Evolutionary conservation across 129 eudicot genomes (phyloP).

Genomic region (Arctium minus): DNA sequence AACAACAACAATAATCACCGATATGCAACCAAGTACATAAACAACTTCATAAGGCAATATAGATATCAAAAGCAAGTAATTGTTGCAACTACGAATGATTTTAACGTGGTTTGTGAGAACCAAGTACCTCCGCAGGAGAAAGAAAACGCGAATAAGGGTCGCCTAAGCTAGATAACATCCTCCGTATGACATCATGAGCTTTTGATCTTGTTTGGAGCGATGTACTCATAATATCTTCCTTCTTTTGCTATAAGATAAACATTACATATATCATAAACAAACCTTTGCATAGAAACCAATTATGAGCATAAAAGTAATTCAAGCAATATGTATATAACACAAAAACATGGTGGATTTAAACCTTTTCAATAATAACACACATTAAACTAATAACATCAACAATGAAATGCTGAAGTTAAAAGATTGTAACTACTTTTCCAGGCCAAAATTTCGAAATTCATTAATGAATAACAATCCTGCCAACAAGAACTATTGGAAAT

Average conservation of each 20-base stretch:
- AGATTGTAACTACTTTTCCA: background rate
- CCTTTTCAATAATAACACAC: background rate
- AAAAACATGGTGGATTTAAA: background rate
- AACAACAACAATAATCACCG: background rate
- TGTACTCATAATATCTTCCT: constrained; percentile 58
- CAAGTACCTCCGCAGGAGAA: constrained; percentile 72
- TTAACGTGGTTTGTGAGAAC: constrained; percentile 7
- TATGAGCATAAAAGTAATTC: background rate
- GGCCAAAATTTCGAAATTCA: background rate
- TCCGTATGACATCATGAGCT: constrained; percentile 77
- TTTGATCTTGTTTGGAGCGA: constrained; percentile 71
- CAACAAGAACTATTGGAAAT: background rate
- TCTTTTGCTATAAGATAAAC: constrained; percentile 59
- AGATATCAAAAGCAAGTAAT: background rate
- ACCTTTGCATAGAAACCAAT: background rate
- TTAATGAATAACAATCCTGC: background rate
- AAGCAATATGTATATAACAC: background rate
- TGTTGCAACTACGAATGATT: background rate
- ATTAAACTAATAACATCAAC: background rate
- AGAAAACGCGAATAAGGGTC: constrained; percentile 94
- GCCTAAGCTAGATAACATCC: constrained; percentile 85
- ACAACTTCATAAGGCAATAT: background rate
- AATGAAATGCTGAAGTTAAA: background rate
- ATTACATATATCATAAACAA: background rate
- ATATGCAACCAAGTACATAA: background rate